Evolutionary conservation across 176 grass and related monocot species (phyloP).

Genomic region (Dendrocalamus sinicus): DNA sequence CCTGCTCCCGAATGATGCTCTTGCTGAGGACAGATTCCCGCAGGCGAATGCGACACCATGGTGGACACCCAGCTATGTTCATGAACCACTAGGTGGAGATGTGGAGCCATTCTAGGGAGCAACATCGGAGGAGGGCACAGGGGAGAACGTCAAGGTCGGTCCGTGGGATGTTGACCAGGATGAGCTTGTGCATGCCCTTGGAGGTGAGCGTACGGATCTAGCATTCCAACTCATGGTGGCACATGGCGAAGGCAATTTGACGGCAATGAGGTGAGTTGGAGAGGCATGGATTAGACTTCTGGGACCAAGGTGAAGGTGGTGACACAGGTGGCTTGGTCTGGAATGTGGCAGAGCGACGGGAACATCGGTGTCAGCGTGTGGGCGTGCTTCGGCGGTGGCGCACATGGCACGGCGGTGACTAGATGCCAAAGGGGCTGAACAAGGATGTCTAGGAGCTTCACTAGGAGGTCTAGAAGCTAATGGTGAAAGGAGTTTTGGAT

Average conservation of each 20-base stretch:
- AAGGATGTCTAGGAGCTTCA: too few species aligned
- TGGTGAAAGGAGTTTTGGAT: too few species aligned
- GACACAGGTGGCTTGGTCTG: too few species aligned
- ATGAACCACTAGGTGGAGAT: slow-evolving; percentile 12
- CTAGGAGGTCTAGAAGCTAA: too few species aligned
- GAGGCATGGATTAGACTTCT: too few species aligned
- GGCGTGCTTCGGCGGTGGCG: accelerated
- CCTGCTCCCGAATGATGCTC: background rate
- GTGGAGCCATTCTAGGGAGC: background rate
- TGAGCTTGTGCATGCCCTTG: slow-evolving; percentile 26
- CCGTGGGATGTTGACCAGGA: slow-evolving; percentile 5
- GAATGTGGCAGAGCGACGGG: too few species aligned
- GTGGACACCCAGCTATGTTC: background rate
- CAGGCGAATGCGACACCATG: background rate
- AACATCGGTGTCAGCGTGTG: accelerated
- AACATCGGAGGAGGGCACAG: background rate
- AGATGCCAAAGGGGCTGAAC: too few species aligned
- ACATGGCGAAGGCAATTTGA: too few species aligned
- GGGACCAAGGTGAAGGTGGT: too few species aligned
- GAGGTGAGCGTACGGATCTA: slow-evolving; percentile 10
- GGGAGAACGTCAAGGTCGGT: background rate
- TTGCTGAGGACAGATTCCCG: background rate
- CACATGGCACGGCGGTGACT: too few species aligned
- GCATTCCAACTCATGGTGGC: background rate
- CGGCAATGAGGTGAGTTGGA: accelerated